Base-by-base conservation (phyloP, 192 early-diverging fungal species). In the Coemansia sp. region DNA sequence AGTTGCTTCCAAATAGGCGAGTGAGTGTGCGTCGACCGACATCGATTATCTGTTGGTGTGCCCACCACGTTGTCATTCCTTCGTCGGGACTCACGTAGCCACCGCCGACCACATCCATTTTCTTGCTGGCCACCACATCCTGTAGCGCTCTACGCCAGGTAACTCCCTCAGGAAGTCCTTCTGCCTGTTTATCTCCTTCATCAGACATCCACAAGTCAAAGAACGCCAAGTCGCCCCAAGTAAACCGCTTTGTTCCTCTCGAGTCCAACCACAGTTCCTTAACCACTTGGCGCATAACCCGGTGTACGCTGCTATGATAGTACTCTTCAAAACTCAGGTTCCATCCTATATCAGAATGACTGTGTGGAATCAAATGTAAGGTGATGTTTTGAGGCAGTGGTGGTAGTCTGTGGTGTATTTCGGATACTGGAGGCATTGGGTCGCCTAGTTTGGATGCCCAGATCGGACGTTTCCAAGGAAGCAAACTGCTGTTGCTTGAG, bases 51-150 rank as follows among this genome's bases (percentile, higher is more conserved):
- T 39, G 19, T 29, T 62, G 67, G 55, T 63, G 59, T 18, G 64
- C 71, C 71, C 71, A 74, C 71, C 71, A 74, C 18, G 71, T 64
- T 10, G 64, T 39, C 60, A 74, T 22, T 0, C 71, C 71, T 49
- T 74, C 71, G 48, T 74, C 71, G 1, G 71, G 60, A 27, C 64
- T 74, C 13, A 74, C 71, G 19, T 74, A 74, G 11, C 51, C 56
- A 17, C 58, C 71, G 39, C 71, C 64, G 15, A 64, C 64, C 0
- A 67, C 42, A 13, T 63, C 71, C 64, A 51, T 45, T 43, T 55
- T 55, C 13, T 64, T 54, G 28, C 51, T 55, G 24, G 15, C n/a
- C 37, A 56, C 40, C 51, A 67, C 50, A 37, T 28, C 37, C 28
- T 11, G 13, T n/a, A 74, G 41, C 17, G 33, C 59, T 41, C 50